A percentile compares a stretch with the other conserved stretches of the same genome.
Evolutionary conservation across 2,329 filamentous ascomycete genomes (phyloP).

Genomic region (Colletotrichum lentis): DNA sequence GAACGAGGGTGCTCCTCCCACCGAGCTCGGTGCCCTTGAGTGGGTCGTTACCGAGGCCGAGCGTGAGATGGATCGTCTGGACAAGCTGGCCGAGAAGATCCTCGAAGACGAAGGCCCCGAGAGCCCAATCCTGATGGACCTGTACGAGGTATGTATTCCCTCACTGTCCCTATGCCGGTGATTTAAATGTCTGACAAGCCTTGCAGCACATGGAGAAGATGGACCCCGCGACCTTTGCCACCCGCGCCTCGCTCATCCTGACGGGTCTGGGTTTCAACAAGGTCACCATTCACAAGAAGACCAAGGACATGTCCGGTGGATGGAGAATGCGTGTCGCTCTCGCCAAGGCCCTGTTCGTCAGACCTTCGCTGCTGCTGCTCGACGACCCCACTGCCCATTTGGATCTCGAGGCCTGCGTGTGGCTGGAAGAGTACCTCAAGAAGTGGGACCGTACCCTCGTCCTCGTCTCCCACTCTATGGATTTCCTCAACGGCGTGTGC

Average conservation of each 20-base stretch:
- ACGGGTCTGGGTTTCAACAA: constrained; percentile 99
- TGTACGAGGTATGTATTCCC: constrained; percentile 81
- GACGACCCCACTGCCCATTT: constrained; percentile 99
- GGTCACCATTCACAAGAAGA: constrained; percentile 97
- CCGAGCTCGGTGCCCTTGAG: constrained; percentile 88
- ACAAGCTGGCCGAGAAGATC: constrained; percentile 86
- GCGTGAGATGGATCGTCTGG: constrained; percentile 88
- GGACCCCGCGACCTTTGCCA: constrained; percentile 97
- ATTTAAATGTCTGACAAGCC: constrained; percentile 25
- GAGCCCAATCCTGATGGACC: constrained; percentile 85
- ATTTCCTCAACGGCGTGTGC: constrained; percentile 99
- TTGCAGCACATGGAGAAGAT: constrained; percentile 95
- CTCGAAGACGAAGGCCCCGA: constrained; percentile 93
- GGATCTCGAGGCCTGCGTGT: constrained; percentile 99
- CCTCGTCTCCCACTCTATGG: constrained; percentile 96
- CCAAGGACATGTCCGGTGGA: constrained; percentile 99
- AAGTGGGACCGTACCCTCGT: constrained; percentile 99
- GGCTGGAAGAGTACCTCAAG: constrained; percentile 99
- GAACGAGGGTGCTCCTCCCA: constrained; percentile 93
- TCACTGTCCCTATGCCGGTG: fast-evolving
- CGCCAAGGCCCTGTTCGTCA: constrained; percentile 97
- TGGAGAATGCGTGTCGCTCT: constrained; percentile 99
- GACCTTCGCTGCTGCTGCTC: constrained; percentile 92
- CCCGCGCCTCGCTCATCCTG: constrained; percentile 92
- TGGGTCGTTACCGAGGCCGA: constrained; percentile 97